Base-by-base conservation (phyloP, 2,329 filamentous ascomycete genomes). In the Pestalotiopsis sp. region DNA sequence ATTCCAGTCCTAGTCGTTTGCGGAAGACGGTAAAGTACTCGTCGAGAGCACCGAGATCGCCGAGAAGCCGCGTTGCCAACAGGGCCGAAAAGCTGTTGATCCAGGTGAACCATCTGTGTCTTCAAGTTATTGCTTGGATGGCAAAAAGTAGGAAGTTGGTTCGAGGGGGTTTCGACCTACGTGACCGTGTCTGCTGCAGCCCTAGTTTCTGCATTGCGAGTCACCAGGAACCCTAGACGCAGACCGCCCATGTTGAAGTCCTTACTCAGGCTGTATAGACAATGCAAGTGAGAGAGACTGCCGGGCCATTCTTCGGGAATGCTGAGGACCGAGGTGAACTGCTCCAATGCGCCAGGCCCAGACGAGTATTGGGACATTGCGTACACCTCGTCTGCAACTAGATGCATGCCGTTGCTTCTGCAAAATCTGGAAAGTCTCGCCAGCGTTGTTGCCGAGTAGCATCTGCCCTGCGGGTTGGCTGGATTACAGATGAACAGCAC, bases 221-320 rank as follows among this genome's bases (percentile, higher is more conserved):
- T 64, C 20, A 64, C 41, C 6, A 64, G 36, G 38, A 64, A 64
- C 12, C 61, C 61, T 13, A 64, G 11, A 27, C 61, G 38, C 2
- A 64, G n/a, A 23, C 61, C 61, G 23, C 61, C 61, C n/a, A 52
- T 25, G 23, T 25, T 27, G 25, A 64, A 64, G 38, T 64, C 61
- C 38, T 64, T 64, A 38, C 61, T 64, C 23, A 52, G 13, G n/a
- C 61, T 38, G 45, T 64, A 64, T n/a, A 64, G 38, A 25, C 61
- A 27, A 31, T 64, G 61, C 9, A 49, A 3, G 23, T 64, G 36
- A n/a, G 17, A 25, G 7, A 45, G n/a, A 5, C n/a, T 45, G 17
- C 41, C 25, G 7, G 23, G 23, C 9, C 23, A 1, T 25, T 49
- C 38, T 4, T 64, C 41, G 13, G 38, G 61, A 31, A 64, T 25